Conservation (phyloP, 257 asterid genomes). For the Penstemon newberryi region DNA sequence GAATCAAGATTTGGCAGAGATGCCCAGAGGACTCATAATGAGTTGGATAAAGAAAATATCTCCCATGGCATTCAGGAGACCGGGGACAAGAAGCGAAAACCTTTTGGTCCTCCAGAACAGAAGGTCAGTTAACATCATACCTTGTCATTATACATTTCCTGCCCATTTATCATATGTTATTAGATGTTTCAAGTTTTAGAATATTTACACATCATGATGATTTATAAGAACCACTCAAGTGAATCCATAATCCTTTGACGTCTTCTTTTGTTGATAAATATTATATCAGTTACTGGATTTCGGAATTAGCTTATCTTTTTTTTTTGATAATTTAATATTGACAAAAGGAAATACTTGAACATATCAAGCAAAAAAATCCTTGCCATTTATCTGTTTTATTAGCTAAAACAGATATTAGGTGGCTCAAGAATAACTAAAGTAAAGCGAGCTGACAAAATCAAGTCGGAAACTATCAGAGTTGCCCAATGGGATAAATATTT, state of each 20-base stretch:
- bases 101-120: slow-evolving; percentile 79
- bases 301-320: neutral
- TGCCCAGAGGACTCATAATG: slow-evolving; percentile 36
- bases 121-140: slow-evolving; percentile 52
- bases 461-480: too few relatives aligned
- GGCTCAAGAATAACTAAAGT: too few relatives aligned
- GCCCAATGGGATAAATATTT: too few relatives aligned
- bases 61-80: slow-evolving; percentile 51
- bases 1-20: slow-evolving; percentile 47
- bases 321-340: neutral
- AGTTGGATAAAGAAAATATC: slow-evolving; percentile 40
- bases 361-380: neutral
- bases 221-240: neutral
- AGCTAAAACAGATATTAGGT: too few relatives aligned
- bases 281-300: slow-evolving; percentile 13
- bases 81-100: slow-evolving; percentile 60
- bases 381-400: slow-evolving; percentile 3
- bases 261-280: neutral
- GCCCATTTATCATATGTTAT: slow-evolving; percentile 5
- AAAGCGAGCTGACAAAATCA: too few relatives aligned
- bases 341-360: neutral
- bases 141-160: slow-evolving; percentile 1
- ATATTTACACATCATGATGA: neutral
- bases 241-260: neutral
- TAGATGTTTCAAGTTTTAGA: neutral